Base-by-base conservation (phyloP, 1,284 basidiomycete genomes). In the Pascua sp. region DNA sequence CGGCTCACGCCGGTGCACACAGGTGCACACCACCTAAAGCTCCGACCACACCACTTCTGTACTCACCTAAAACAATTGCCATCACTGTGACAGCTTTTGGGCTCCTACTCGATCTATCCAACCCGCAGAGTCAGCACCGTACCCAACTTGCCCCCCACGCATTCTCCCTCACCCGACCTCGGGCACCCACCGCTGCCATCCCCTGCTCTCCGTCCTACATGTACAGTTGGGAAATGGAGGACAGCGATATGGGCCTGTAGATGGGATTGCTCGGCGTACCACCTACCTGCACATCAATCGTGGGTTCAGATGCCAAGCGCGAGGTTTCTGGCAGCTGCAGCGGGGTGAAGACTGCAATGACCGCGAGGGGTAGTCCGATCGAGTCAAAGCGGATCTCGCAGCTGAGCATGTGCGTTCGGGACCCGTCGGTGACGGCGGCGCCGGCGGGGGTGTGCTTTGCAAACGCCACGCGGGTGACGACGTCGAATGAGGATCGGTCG, bases 221-320 rank as follows among this genome's bases (percentile, higher is more conserved):
- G 53, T 53, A 59, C 49, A 55, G 16, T 41, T 55, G 39, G 17
- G 53, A 44, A 42, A 59, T 49, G 18, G 57, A 59, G 42, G 57
- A 55, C 53, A 59, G 44, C 18, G 57, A 42, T 42, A 61, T 43
- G 49, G 59, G 55, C 15, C 59, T 55, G 12, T 55, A 50, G 45
- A 56, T 53, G 16, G 55, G 56, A 47, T 55, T 58, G 15, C 51
- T 45, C 41, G 47, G 11, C 18, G 53, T 49, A 18, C 60, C 60
- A 61, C 60, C 60, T 53, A 61, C 60, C 60, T 61, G 60, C 47
- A 61, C 56, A 39, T 57, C 60, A 47, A 61, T 61, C 47, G 47
- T 42, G 17, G 56, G 50, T 38, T 59, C 57, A n/a, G 39, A 39
- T 43, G 49, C 39, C 18, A 43, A 4, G 15, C 36, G 42, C 45